Percentiles rank a stretch among this genome's conserved stretches.
These are phyloP conservation scores for Brassica napus DNA, from an alignment of 345 rosid genomes.

Conservation along the genomic window Da-Ae NC_063447.1:5140501-5141000, in stretches of 20 bases:
- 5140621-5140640: constrained; percentile 24
- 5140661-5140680: neutral
- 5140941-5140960: neutral
- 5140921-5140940: neutral
- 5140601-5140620: constrained; percentile 19
- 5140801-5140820: constrained; percentile 27
- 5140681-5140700: constrained; percentile 13
- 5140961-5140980: neutral
- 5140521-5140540: neutral
- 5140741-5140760: neutral
- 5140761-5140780: constrained; percentile 22
- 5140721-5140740: constrained; percentile 10
- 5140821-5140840: constrained; percentile 38
- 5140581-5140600: neutral
- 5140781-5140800: constrained; percentile 8
- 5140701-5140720: constrained; percentile 37
- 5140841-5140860: constrained; percentile 42
- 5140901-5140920: neutral
- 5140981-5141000: constrained; percentile 11
- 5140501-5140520: neutral
- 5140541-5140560: neutral
- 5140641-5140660: constrained; percentile 35
- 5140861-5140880: neutral
- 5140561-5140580: neutral
- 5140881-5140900: constrained; percentile 17